Conservation (phyloP, 805 yeast genomes). For the Monosporozyma aquatica region DNA sequence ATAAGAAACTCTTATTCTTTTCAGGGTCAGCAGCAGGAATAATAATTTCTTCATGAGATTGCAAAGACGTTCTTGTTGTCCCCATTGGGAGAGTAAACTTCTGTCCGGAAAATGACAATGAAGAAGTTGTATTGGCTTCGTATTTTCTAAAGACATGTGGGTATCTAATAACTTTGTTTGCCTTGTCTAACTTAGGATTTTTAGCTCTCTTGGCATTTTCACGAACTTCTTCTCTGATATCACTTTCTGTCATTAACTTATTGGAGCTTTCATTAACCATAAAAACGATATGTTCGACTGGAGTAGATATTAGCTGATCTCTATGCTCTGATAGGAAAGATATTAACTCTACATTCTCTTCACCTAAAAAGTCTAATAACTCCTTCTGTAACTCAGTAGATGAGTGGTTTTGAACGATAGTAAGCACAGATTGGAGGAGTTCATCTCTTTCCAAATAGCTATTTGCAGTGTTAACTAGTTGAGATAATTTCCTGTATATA, state of each 20-base stretch:
- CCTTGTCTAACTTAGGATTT: slow-evolving; percentile 41
- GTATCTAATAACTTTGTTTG: slow-evolving; percentile 42
- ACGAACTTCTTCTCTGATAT: slow-evolving; percentile 44
- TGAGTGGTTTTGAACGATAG: slow-evolving; percentile 26
- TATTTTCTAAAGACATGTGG: slow-evolving; percentile 80
- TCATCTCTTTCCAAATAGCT: slow-evolving; percentile 30
- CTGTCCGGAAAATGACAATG: slow-evolving; percentile 72
- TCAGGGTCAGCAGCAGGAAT: slow-evolving; percentile 66
- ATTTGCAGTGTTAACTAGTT: slow-evolving; percentile 11
- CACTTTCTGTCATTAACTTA: slow-evolving; percentile 42
- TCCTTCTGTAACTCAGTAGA: slow-evolving; percentile 61
- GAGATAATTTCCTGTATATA: slow-evolving; percentile 14
- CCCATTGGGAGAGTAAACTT: slow-evolving; percentile 75
- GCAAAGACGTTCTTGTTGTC: slow-evolving; percentile 53
- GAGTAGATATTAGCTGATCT: slow-evolving; percentile 9
- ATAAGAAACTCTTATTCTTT: slow-evolving; percentile 37
- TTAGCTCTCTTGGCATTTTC: slow-evolving; percentile 43
- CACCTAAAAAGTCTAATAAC: slow-evolving; percentile 74
- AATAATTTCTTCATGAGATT: slow-evolving; percentile 66
- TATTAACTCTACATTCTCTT: slow-evolving; percentile 75
- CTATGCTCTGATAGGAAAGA: slow-evolving; percentile 31
- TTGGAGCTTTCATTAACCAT: slow-evolving; percentile 19
- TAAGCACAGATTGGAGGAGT: slow-evolving; percentile 24
- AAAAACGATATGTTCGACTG: slow-evolving; percentile 15
- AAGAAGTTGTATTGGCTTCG: slow-evolving; percentile 47